Evolutionary conservation across 768 basidiomycete genomes (phyloP).

Genomic region (Amanita pseudoporphyria): DNA sequence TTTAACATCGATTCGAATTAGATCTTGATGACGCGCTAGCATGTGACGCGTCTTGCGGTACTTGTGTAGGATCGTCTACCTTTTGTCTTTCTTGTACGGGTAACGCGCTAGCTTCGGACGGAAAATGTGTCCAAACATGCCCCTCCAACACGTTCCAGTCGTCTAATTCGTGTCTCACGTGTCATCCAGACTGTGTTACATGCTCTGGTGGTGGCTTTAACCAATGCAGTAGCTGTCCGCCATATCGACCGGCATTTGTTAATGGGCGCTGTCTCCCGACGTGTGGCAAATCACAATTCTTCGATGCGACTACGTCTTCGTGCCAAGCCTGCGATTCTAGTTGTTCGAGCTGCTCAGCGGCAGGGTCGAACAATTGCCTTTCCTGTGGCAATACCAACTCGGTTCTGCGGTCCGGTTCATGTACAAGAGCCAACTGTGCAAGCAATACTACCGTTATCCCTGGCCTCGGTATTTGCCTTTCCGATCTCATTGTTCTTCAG

Average conservation of each 20-base stretch:
- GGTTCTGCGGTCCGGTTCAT: conserved; percentile 57
- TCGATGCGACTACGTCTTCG: conserved; percentile 49
- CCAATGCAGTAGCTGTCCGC: conserved; percentile 66
- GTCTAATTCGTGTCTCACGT: conserved; percentile 54
- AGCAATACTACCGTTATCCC: conserved; percentile 46
- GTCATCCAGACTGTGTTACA: conserved; percentile 75
- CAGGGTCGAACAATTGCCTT: conserved; percentile 60
- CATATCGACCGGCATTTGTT: conserved; percentile 58
- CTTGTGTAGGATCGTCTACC: conserved; percentile 56
- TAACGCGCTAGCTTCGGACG: conserved; percentile 56
- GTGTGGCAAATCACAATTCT: conserved; percentile 60
- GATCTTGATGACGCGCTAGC: conserved; percentile 22
- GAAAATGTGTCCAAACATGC: conserved; percentile 65
- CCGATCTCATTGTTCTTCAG: conserved; percentile 48
- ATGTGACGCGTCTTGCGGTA: conserved; percentile 63
- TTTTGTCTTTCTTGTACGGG: conserved; percentile 69
- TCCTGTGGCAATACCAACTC: conserved; percentile 58
- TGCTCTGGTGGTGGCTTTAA: conserved; percentile 67
- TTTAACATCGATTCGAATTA: background rate
- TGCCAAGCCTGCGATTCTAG: conserved; percentile 64
- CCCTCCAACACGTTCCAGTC: conserved; percentile 62
- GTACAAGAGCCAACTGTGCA: conserved; percentile 53
- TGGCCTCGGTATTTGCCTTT: conserved; percentile 70
- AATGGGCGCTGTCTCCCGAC: conserved; percentile 72
- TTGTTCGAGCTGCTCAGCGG: conserved; percentile 70